phyloP scores from a whole-genome alignment of 495 filamentous ascomycete species.

The Lasiosphaeria ovina region DNA sequence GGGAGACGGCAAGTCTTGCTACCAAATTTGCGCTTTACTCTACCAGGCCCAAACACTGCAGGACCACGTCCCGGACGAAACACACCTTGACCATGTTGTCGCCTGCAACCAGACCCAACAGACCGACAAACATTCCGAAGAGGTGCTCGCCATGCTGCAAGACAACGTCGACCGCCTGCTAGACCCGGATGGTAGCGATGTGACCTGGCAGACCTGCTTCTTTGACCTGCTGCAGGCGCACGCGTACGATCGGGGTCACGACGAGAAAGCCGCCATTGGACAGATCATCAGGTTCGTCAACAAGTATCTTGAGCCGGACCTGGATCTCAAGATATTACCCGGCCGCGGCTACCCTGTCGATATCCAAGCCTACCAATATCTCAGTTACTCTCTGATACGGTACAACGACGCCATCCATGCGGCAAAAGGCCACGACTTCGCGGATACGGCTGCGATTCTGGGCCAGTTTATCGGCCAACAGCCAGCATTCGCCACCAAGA shows the following conservation, averaged over 20 bases:
- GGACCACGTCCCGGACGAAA: neutral
- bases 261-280: neutral
- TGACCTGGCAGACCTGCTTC: neutral
- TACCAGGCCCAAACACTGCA: neutral
- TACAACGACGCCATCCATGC: conserved; percentile 13
- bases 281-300: conserved; percentile 11
- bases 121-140: conserved; percentile 6
- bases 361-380: conserved; percentile 9
- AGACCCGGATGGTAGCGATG: neutral
- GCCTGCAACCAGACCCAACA: conserved; percentile 13
- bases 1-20: conserved; percentile 15
- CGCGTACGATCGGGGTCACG: conserved; percentile 6
- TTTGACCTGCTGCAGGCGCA: conserved; percentile 9
- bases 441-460: conserved; percentile 5
- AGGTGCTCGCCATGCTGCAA: conserved; percentile 10
- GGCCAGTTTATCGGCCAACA: conserved; percentile 17
- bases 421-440: neutral
- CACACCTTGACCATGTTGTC: neutral
- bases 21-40: conserved; percentile 4
- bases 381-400: conserved; percentile 13
- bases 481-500: neutral
- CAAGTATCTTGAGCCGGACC: neutral
- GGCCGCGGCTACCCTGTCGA: conserved; percentile 14
- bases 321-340: conserved; percentile 3
- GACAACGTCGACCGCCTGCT: neutral